Base-by-base conservation (phyloP, 148 eudicot genomes). In the Rhododendron ovatum region DNA sequence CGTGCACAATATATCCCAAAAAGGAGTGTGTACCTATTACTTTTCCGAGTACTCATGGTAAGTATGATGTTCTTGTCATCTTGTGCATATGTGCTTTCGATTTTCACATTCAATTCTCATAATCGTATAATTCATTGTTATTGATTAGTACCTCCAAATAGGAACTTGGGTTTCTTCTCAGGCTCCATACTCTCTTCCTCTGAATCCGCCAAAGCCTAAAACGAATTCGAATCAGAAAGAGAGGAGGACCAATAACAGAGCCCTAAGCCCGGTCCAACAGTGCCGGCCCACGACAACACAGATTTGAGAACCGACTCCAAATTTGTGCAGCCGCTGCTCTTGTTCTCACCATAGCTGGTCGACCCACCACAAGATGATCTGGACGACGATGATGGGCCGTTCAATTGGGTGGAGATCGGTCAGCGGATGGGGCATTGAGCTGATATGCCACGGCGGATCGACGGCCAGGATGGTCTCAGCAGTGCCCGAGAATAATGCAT, bases 241-340 rank as follows among this genome's bases (percentile, higher is more conserved):
- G 88, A 81, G 78, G 87, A 83, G 75, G 91, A 51, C 89, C 90
- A 90, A 47, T 88, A 90, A 67, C 79, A 88, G 20, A 92, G 84
- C 61, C 93, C 92, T 84, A 94, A 87, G 50, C 93, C 88, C 65
- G 94, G 92, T 63, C 93, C 94, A 28, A 87, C 76, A 14, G 93
- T 61, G 11, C 91, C 78, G 26, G 88, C 80, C 76, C 93, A 92
- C 1, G 91, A 91, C 41, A 90, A 86, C 9, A 88, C 13, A 24
- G 88, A 84, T 84, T 79, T 83, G n/a, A 87, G 20, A 35, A 35
- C 35, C 20, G 87, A 84, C 8, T 80, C 84, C 26, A 43, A 24
- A 47, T 39, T 50, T 45, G 86, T 79, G 35, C 35, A 33, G 35
- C 35, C 35, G 1, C 35, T 33, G 57, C 61, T 84, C 15, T 39